Base-by-base conservation (phyloP, 495 filamentous ascomycete species). In the Pseudoneurospora amorphoporcata region DNA sequence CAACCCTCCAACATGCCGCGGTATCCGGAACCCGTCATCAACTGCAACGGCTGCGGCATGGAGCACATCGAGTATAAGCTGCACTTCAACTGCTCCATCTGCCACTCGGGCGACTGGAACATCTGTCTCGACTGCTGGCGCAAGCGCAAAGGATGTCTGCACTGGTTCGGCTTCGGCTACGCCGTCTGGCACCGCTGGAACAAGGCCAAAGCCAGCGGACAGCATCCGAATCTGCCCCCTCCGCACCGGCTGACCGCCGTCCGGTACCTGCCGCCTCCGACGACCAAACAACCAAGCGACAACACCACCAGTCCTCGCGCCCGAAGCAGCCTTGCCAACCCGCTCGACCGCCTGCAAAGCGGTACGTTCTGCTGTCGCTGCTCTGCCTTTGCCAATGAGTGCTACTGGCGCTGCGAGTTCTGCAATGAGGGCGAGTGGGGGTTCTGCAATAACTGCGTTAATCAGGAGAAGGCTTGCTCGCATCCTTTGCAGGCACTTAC, bases 361-460 rank as follows among this genome's bases (percentile, higher is more conserved):
- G 94, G 94, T n/a, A 86, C 90, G 32, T 97, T 97, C 79, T 97
- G 94, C 81, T 86, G 88, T 37, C 85, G 87, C 47, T 97, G 94
- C 76, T 81, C 84, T n/a, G 84, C 86, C 0, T 89, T 87, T 79
- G 84, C 92, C 0, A 93, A 95, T 73, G 86, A 90, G 32, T 92
- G 91, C 78, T 94, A 90, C 78, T 97, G 93, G 94, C 88, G 90
- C 72, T 97, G 94, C 79, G 87, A 88, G 71, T 75, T 84, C 43
- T 97, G 94, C 81, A 96, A 97, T 76, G 90, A 94, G 70, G 94
- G 92, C 37, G 93, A 94, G 76, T 97, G 94, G 94, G 94, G 94
- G 1, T 97, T 92, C 76, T 97, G 94, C 81, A 90, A 91, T 73
- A 77, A 81, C 71, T 97, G 94, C 77, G 92, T 97, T 38, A 92